These are phyloP conservation scores for Curvularia sp. DNA, from an alignment of 2,329 filamentous ascomycete species.

Conservation along the genomic window DNA sequence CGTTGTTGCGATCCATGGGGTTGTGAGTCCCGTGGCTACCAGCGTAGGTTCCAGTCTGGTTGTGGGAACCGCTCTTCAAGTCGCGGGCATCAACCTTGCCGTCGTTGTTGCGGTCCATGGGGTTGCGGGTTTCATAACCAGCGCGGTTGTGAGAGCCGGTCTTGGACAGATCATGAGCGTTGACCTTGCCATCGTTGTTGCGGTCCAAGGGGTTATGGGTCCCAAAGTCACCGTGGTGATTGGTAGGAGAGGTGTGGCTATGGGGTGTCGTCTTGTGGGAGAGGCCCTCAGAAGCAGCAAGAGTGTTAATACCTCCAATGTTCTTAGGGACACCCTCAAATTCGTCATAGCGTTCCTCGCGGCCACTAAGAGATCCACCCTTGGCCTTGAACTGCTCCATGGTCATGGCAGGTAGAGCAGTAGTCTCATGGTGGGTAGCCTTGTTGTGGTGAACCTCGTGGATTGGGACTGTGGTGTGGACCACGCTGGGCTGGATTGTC, in stretches of 20 bases:
- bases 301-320: constrained; percentile 46
- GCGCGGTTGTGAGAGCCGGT: constrained; percentile 1
- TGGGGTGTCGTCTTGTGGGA: constrained; percentile 26
- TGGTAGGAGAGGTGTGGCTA: neutral
- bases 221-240: constrained; percentile 30
- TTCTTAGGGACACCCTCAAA: constrained; percentile 68
- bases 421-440: constrained; percentile 69
- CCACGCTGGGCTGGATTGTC: constrained; percentile 68
- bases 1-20: constrained; percentile 11
- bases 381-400: constrained; percentile 68
- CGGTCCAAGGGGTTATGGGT: constrained; percentile 18
- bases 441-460: constrained; percentile 75
- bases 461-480: constrained; percentile 75
- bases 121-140: constrained; percentile 5
- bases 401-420: constrained; percentile 68
- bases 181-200: constrained; percentile 13
- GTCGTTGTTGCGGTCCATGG: constrained; percentile 17
- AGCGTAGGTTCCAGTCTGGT: no score
- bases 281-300: constrained; percentile 27
- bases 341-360: constrained; percentile 63
- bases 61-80: constrained; percentile 11
- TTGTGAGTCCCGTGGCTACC: neutral
- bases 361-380: constrained; percentile 62
- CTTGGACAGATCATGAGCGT: constrained; percentile 11
- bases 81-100: constrained; percentile 13